Evolutionary conservation across 2,329 filamentous ascomycete species (phyloP).

Genomic region (Fusarium armeniacum): DNA sequence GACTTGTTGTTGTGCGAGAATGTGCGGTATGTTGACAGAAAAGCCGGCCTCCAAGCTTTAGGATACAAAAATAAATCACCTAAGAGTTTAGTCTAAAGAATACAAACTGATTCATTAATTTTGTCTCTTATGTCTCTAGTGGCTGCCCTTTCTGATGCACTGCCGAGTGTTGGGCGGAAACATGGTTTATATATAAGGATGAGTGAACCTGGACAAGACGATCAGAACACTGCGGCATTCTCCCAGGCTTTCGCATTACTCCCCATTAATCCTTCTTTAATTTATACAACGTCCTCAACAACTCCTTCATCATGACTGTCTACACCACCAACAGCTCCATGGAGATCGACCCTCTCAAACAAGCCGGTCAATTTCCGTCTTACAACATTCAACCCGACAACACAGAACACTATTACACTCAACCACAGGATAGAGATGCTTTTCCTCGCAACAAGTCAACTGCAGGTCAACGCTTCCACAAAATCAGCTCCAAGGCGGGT

Average conservation of each 20-base stretch:
- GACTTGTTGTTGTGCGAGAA: constrained; percentile 18
- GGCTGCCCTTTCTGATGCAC: neutral
- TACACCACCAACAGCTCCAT: constrained; percentile 32
- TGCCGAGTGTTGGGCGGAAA: neutral
- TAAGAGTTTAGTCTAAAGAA: neutral
- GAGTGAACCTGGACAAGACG: neutral
- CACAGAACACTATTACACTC: constrained; percentile 14
- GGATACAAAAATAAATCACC: neutral
- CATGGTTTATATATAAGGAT: constrained; percentile 41
- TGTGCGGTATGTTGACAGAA: constrained; percentile 20
- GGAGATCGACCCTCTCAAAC: constrained; percentile 45
- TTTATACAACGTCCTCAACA: neutral
- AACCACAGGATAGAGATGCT: constrained; percentile 13
- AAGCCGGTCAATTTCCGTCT: constrained; percentile 41
- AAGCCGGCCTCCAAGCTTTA: neutral
- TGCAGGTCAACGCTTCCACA: constrained; percentile 73
- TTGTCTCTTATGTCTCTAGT: neutral
- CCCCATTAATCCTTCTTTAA: neutral
- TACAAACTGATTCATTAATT: neutral
- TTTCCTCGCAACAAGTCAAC: constrained; percentile 50
- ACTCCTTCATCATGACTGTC: constrained; percentile 29
- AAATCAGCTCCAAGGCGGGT: constrained; percentile 74
- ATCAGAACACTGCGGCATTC: neutral
- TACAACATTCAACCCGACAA: constrained; percentile 35
- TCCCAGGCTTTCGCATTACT: neutral